phyloP scores from a whole-genome alignment of 129 eudicot species.

The Flaveria brownii region DNA sequence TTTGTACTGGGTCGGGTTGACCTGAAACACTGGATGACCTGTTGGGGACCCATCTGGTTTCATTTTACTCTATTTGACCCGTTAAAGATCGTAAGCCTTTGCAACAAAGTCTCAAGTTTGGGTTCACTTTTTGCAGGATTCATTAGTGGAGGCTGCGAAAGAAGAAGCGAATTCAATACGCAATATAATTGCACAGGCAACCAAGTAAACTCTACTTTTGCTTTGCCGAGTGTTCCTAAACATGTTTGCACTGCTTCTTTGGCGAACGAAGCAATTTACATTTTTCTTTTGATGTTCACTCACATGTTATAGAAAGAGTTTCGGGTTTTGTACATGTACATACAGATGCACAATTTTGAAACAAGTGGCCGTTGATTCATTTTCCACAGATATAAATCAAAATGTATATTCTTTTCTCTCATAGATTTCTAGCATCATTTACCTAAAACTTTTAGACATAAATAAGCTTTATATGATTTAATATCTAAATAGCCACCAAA shows the following conservation, averaged over 20 bases:
- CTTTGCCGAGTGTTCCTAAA: not conserved
- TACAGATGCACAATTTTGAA: slow-evolving; percentile 15
- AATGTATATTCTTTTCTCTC: too few species aligned
- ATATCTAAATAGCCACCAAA: too few species aligned
- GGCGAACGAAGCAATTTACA: too few species aligned
- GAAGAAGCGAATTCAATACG: slow-evolving; percentile 79
- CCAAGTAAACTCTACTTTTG: slow-evolving; percentile 46
- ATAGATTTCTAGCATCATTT: too few species aligned
- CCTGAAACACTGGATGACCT: not conserved
- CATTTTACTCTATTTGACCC: not conserved
- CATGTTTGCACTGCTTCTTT: slow-evolving; percentile 1
- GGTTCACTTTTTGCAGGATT: slow-evolving; percentile 52
- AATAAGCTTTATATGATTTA: too few species aligned
- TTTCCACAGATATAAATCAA: not conserved
- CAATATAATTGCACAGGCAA: slow-evolving; percentile 87
- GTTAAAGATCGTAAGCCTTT: not conserved
- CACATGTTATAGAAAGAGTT: slow-evolving; percentile 2
- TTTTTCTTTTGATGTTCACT: slow-evolving; percentile 7
- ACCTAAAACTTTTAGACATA: too few species aligned
- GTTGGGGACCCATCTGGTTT: not conserved
- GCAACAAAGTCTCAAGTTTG: not conserved
- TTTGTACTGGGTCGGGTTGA: too few species aligned
- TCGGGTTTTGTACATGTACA: not conserved
- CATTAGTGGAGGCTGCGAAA: slow-evolving; percentile 84
- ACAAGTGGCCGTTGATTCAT: not conserved